Conservation (phyloP, 148 eudicot species). For the Chenopodium quinoa region DNA sequence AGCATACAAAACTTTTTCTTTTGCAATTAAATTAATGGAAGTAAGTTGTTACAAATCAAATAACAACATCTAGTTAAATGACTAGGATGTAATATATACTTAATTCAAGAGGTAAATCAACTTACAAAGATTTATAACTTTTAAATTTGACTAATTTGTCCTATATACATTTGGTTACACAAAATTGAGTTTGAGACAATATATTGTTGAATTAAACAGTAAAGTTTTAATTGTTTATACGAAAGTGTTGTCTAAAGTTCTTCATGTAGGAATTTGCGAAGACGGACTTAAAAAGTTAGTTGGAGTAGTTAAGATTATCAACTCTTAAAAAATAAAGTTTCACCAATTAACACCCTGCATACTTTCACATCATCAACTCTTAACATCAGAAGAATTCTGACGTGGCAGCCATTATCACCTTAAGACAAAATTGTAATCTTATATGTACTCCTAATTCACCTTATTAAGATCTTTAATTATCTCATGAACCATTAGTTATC, state of each 20-base stretch:
- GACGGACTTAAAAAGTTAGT: not conserved
- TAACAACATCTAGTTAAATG: not conserved
- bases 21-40: too few species aligned
- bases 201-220: not conserved
- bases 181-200: not conserved
- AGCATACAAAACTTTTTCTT: too few species aligned
- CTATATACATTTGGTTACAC: not conserved
- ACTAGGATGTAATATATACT: not conserved
- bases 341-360: not conserved
- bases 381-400: slow-evolving; percentile 15
- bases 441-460: slow-evolving; percentile 1
- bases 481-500: slow-evolving; percentile 5
- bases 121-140: not conserved
- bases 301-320: not conserved
- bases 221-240: not conserved
- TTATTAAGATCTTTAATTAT: not conserved
- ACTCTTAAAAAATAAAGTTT: not conserved
- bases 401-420: slow-evolving; percentile 19
- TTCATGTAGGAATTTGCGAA: not conserved
- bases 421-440: slow-evolving; percentile 6
- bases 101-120: not conserved
- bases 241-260: not conserved
- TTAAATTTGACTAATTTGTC: not conserved
- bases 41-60: not conserved
- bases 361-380: not conserved